phyloP scores from a whole-genome alignment of 2,329 filamentous ascomycete genomes.

The Aspergillus sp. region DNA sequence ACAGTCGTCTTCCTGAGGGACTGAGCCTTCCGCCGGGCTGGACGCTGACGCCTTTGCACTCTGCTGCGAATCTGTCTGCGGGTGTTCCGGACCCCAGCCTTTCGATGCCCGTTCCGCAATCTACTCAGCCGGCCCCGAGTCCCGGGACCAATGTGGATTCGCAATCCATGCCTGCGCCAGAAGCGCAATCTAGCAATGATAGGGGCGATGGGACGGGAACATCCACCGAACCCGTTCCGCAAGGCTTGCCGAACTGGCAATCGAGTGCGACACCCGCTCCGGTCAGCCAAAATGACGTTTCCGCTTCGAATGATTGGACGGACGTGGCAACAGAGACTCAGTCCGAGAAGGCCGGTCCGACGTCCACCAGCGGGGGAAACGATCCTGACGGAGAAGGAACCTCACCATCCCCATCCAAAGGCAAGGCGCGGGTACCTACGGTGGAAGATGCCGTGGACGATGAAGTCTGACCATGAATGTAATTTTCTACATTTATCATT shows the following conservation, averaged over 20 bases:
- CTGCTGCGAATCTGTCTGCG: slow-evolving; percentile 7
- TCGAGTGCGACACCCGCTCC: slow-evolving; percentile 9
- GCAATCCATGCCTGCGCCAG: slow-evolving; percentile 1
- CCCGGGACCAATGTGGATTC: neutral
- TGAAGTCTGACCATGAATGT: slow-evolving; percentile 15
- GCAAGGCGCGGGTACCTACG: slow-evolving; percentile 33
- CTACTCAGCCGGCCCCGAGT: neutral
- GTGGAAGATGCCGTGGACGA: slow-evolving; percentile 37
- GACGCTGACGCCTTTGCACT: slow-evolving; percentile 31
- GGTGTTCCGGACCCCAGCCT: slow-evolving; percentile 2
- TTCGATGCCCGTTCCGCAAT: slow-evolving; percentile 6
- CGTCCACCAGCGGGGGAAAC: slow-evolving; percentile 1
- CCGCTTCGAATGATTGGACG: slow-evolving; percentile 32
- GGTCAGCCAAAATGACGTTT: slow-evolving; percentile 16
- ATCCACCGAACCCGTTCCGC: neutral
- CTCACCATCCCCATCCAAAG: slow-evolving; percentile 28
- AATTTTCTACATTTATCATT: neutral
- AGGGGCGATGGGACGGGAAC: slow-evolving; percentile 3
- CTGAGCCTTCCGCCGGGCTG: slow-evolving; percentile 53
- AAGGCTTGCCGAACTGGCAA: slow-evolving; percentile 20
- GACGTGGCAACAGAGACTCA: slow-evolving; percentile 24
- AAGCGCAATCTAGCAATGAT: neutral
- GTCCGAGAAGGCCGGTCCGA: slow-evolving; percentile 6
- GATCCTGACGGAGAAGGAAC: slow-evolving; percentile 7
- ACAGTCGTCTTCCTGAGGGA: slow-evolving; percentile 50